These are phyloP conservation scores for Pythium phragmiticola DNA, from an alignment of 352 stramenopile species.

Conservation along the genomic window DNA sequence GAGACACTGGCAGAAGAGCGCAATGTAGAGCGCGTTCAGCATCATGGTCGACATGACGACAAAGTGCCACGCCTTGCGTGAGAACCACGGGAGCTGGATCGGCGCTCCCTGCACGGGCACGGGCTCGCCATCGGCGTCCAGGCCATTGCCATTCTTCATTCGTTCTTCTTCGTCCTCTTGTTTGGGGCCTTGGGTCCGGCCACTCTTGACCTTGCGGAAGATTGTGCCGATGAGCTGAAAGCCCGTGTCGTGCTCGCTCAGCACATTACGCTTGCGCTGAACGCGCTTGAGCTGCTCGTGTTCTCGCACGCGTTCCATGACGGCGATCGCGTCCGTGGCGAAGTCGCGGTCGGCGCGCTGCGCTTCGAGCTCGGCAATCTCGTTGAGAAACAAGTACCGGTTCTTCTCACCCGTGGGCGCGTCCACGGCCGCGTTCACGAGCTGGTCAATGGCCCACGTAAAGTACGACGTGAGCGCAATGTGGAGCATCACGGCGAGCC, in stretches of 20 bases:
- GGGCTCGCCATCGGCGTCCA: background rate
- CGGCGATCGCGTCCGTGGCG: constrained; percentile 22
- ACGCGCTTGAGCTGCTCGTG: constrained; percentile 13
- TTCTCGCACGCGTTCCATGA: constrained; percentile 27
- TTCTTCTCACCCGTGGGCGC: background rate
- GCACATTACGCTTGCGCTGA: constrained; percentile 13
- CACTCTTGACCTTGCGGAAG: constrained; percentile 16
- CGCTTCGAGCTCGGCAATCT: constrained; percentile 25
- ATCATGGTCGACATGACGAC: constrained; percentile 25
- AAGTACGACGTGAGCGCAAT: constrained; percentile 24
- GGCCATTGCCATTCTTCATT: background rate
- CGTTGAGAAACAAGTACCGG: constrained; percentile 21
- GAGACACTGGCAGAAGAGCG: constrained; percentile 32
- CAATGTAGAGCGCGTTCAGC: constrained; percentile 31
- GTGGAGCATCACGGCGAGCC: constrained; percentile 23
- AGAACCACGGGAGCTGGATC: constrained; percentile 24
- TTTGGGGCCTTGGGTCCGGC: background rate
- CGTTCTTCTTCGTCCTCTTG: background rate
- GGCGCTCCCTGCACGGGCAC: background rate
- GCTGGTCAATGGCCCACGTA: constrained; percentile 26
- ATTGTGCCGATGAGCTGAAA: constrained; percentile 25
- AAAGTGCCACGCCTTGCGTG: constrained; percentile 28
- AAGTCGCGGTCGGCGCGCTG: constrained; percentile 10
- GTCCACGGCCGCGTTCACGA: constrained; percentile 20
- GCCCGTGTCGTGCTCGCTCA: constrained; percentile 26